Evolutionary conservation across 78 protist genomes (phyloP).

Genomic region (Planoprotostelium fungivorum): DNA sequence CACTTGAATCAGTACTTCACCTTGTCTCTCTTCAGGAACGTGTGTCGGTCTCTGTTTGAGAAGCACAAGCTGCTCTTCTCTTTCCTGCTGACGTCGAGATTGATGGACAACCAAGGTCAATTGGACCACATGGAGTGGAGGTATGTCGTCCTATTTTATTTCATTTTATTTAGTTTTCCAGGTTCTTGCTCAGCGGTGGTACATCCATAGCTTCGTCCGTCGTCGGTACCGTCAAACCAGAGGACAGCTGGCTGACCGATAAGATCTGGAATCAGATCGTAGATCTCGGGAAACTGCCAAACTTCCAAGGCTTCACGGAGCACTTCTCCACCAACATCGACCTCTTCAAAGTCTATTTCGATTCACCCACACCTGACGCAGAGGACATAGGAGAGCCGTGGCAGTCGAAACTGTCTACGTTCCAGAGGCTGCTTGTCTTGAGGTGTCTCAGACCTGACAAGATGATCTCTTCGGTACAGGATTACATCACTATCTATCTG

Average conservation of each 20-base stretch:
- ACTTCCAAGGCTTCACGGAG: constrained; percentile 21
- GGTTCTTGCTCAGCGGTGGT: constrained; percentile 71
- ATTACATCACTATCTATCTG: constrained; percentile 37
- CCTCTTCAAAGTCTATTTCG: constrained; percentile 20
- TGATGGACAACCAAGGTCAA: constrained; percentile 26
- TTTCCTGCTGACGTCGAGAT: constrained; percentile 40
- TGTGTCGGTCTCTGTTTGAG: constrained; percentile 87
- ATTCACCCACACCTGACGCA: constrained; percentile 15
- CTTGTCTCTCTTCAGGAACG: constrained; percentile 63
- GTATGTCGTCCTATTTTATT: background rate
- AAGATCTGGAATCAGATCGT: constrained; percentile 67
- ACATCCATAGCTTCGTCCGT: background rate
- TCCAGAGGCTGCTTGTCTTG: constrained; percentile 63
- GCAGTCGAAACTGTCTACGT: constrained; percentile 9
- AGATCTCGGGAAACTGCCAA: constrained; percentile 31
- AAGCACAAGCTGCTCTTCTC: constrained; percentile 81
- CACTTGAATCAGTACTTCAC: constrained; percentile 62
- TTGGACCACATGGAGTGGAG: background rate
- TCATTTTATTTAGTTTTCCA: constrained; percentile 44
- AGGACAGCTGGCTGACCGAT: constrained; percentile 58
- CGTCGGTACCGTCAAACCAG: constrained; percentile 33
- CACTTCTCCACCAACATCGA: background rate
- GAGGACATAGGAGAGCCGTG: constrained; percentile 38
- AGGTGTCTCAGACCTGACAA: constrained; percentile 75
- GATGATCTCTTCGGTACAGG: constrained; percentile 28